phyloP scores from a whole-genome alignment of 345 rosid species.

The Syzygium aqueum region DNA sequence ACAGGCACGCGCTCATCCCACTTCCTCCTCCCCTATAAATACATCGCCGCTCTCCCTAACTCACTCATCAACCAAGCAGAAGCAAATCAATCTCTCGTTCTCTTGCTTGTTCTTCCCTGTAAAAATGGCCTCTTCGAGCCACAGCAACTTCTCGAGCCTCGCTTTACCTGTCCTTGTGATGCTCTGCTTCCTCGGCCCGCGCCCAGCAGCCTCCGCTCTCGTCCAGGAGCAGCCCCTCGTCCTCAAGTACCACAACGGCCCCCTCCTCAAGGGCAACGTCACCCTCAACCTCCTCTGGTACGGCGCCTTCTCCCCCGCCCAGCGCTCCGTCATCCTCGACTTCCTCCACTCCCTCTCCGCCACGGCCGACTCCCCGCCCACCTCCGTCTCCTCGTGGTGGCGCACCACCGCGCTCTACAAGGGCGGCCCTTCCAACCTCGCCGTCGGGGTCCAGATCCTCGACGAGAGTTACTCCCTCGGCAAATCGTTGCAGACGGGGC shows the following conservation, averaged over 20 bases:
- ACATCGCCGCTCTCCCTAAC: background rate
- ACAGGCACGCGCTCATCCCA: background rate
- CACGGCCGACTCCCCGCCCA: background rate
- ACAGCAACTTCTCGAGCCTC: background rate
- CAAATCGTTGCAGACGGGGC: slow-evolving; percentile 4
- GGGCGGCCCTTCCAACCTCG: slow-evolving; percentile 16
- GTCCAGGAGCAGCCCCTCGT: slow-evolving; percentile 30
- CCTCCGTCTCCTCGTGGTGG: slow-evolving; percentile 34
- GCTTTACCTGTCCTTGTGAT: background rate
- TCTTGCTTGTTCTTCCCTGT: background rate
- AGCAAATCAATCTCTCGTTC: background rate
- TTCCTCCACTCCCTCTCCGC: slow-evolving; percentile 21
- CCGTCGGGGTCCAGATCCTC: slow-evolving; percentile 21
- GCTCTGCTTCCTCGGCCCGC: background rate
- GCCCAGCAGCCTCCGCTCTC: slow-evolving; percentile 4
- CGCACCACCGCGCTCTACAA: slow-evolving; percentile 20
- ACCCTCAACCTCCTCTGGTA: slow-evolving; percentile 34
- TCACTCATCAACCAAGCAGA: background rate
- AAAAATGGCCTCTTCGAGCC: background rate
- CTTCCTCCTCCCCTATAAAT: background rate
- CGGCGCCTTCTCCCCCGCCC: slow-evolving; percentile 23
- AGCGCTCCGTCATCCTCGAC: slow-evolving; percentile 29
- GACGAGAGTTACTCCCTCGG: slow-evolving; percentile 19
- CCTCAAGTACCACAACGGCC: slow-evolving; percentile 32
- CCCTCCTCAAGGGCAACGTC: slow-evolving; percentile 27